Conservation (phyloP, 805 yeast genomes). For the Lipomyces anomalus region DNA sequence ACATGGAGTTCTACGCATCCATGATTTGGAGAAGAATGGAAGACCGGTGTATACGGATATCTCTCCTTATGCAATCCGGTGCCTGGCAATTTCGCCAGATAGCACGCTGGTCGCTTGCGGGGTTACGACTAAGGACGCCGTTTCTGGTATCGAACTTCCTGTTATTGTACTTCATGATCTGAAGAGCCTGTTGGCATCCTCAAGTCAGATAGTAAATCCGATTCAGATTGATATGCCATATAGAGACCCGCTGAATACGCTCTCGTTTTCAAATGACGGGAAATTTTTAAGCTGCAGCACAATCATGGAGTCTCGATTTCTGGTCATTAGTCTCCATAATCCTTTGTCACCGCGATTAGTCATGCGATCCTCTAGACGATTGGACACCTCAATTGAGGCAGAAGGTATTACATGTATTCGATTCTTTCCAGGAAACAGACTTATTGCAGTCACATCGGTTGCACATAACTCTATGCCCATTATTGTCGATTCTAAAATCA, state of each 20-base stretch:
- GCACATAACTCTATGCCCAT: slow-evolving; percentile 65
- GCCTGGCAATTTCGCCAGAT: slow-evolving; percentile 63
- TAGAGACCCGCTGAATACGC: slow-evolving; percentile 71
- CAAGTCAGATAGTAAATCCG: slow-evolving; percentile 42
- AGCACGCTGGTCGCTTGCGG: slow-evolving; percentile 71
- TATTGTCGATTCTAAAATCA: slow-evolving; percentile 56
- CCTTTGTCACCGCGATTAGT: slow-evolving; percentile 59
- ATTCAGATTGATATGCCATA: slow-evolving; percentile 77
- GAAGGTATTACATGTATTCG: slow-evolving; percentile 84
- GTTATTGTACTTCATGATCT: slow-evolving; percentile 53
- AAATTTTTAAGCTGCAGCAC: slow-evolving; percentile 70
- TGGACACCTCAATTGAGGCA: slow-evolving; percentile 64
- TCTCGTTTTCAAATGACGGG: slow-evolving; percentile 69
- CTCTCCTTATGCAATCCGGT: slow-evolving; percentile 70
- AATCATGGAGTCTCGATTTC: slow-evolving; percentile 68
- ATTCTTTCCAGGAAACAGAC: slow-evolving; percentile 60
- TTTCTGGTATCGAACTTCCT: slow-evolving; percentile 67
- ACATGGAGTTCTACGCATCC: slow-evolving; percentile 61
- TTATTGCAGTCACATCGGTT: slow-evolving; percentile 49
- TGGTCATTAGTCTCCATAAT: slow-evolving; percentile 63
- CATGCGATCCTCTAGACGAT: slow-evolving; percentile 59
- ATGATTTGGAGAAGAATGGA: slow-evolving; percentile 54
- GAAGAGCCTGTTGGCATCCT: slow-evolving; percentile 5
- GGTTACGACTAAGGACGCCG: slow-evolving; percentile 70
- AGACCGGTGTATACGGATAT: slow-evolving; percentile 60